Base-by-base conservation (phyloP, 306 rosid genomes). In the Rubus parviflorus region DNA sequence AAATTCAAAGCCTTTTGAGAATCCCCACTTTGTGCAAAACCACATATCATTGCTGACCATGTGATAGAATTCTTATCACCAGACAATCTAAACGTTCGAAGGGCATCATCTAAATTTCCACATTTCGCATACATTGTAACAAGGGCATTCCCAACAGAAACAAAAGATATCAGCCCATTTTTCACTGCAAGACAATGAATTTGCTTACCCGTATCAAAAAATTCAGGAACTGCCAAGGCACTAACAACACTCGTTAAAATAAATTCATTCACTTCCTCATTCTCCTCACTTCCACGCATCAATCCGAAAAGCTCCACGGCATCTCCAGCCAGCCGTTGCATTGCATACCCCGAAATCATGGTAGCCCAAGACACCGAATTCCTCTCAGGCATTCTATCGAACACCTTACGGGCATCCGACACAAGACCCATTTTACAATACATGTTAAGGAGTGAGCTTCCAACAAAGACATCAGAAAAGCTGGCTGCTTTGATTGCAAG, bases 21-120 rank as follows among this genome's bases (percentile, higher is more conserved):
- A 75, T 90, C 90, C 83, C 97, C 98, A 73, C 92, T 83, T 62
- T 90, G 96, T 0, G 96, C 91, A 86, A 80, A 90, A 53, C 97
- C 91, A 45, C 91, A 90, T 37, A 94, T 84, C 89, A 94, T 91
- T 5, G 97, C 98, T 0, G 97, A 94, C 97, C 96, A 94, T 2
- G 97, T 94, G 68, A 94, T 88, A 0, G 97, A 83, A 86, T 90
- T 91, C 84, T 82, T 91, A 75, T 85, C 83, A 60, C 93, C 88
- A 0, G 81, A 84, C 54, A 80, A 35, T 35, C 86, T 76, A 73
- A 94, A 94, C 72, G 90, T 90, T 68, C 45, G 66, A 41, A 91
- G 82, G 2, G 97, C 97, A 79, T 90, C 89, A 73, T 90, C 96
- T 74, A 90, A 85, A 70, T 84, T 85, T 71, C 91, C 94, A 80